Evolutionary conservation across 192 early-diverging fungal genomes (phyloP), one percentile per base, ranked within the genome.

Genomic region (Entomortierella parvispora): DNA sequence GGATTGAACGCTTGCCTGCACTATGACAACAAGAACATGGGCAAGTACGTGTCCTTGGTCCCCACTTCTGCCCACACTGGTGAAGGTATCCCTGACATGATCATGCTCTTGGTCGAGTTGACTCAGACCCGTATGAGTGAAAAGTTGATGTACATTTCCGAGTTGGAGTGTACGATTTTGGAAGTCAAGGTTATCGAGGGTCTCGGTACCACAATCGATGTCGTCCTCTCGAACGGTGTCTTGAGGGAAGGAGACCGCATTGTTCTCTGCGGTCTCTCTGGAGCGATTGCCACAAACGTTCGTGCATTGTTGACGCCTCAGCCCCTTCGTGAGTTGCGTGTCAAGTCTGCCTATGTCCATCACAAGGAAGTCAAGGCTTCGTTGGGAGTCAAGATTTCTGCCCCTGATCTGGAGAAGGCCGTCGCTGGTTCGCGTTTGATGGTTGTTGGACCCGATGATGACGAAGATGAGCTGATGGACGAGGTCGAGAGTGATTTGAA

Each of bases 181-280:
- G 98, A 99, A 88, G 98, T 99, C 71, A 99, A 99, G 88, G 97
- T 97, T 14, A 90, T 98, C 74, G 98, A 99, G 85, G 98, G 98
- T 71, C 88, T 96, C 46, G 97, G 97, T 61, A 99, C 96, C 0
- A 98, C 98, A 3, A 94, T 98, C 57, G 98, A 99, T 83, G 97
- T 98, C 26, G 85, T 99, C 26, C 85, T 99, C 45, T 94, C 94
- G 9, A 99, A 99, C 84, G 95, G 95, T 78, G 90, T 94, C 43
- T 81, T 99, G 66, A 86, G 92, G 65, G 96, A 99, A 86, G 96
- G 97, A 40, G 98, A 99, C 78, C 89, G 91, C 43, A 98, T 99
- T 62, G 93, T 95, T 7, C 74, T 99, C 23, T 98, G 98, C 72
- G 98, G 96, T 77, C 76, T 96, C 53, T 91, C 97, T 58, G 98